Evolutionary conservation across 2,329 filamentous ascomycete species (phyloP).

Genomic region (Diaporthe sp.): DNA sequence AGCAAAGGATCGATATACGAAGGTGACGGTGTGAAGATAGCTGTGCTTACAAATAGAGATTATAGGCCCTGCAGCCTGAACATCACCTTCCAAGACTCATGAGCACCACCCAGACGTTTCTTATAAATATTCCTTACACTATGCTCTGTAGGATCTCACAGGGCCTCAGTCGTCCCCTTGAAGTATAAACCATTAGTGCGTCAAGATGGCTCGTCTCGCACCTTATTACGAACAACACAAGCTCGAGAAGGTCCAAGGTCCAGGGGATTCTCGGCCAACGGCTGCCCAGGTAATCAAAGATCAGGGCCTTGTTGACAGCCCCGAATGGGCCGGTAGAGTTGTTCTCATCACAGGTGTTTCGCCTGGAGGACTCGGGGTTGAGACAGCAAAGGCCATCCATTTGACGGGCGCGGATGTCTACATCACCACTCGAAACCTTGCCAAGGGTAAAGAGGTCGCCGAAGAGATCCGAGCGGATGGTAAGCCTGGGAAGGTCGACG

Average conservation of each 20-base stretch:
- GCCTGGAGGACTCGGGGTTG: slow-evolving; percentile 52
- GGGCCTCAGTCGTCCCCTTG: not conserved
- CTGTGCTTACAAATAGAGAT: not conserved
- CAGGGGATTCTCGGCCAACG: slow-evolving; percentile 28
- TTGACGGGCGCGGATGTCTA: slow-evolving; percentile 52
- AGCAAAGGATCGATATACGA: not conserved
- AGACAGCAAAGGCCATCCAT: slow-evolving; percentile 52
- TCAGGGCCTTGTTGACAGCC: slow-evolving; percentile 41
- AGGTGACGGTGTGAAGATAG: not conserved
- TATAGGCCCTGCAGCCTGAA: not conserved
- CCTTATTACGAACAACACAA: slow-evolving; percentile 19
- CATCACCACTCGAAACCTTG: slow-evolving; percentile 50
- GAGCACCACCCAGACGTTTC: not conserved
- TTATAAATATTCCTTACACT: not conserved
- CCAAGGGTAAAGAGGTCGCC: slow-evolving; percentile 48
- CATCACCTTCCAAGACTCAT: not conserved
- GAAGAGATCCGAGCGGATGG: slow-evolving; percentile 42
- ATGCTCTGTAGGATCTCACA: not conserved
- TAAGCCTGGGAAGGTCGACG: slow-evolving; percentile 45
- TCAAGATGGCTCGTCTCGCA: slow-evolving; percentile 10
- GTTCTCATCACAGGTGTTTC: slow-evolving; percentile 55
- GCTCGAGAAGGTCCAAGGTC: slow-evolving; percentile 11
- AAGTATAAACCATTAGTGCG: not conserved
- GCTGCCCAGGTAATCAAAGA: slow-evolving; percentile 43
- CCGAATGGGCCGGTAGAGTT: slow-evolving; percentile 47